These are phyloP conservation scores for Ciborinia camelliae DNA, from an alignment of 2,329 filamentous ascomycete species.

Conservation along the genomic window DNA sequence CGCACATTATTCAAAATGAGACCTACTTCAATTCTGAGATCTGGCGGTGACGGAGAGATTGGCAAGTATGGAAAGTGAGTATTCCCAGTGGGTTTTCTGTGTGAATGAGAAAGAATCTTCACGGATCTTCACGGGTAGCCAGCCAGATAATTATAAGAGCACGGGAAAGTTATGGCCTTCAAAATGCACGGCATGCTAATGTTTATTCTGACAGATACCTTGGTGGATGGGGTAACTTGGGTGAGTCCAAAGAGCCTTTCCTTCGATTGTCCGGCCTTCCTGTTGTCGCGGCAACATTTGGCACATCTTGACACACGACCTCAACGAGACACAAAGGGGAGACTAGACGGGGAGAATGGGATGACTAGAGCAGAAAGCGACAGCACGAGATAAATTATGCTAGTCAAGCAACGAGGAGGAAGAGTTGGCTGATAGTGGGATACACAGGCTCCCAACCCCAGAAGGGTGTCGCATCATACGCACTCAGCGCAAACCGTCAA, in stretches of 20 bases:
- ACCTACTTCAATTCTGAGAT: slow-evolving; percentile 36
- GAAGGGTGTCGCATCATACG: slow-evolving; percentile 66
- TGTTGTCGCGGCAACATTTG: background rate
- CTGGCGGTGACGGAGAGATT: slow-evolving; percentile 35
- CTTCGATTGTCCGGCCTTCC: background rate
- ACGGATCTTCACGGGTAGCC: slow-evolving; percentile 8
- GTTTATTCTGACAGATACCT: slow-evolving; percentile 31
- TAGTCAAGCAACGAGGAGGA: background rate
- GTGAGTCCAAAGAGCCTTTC: slow-evolving; percentile 32
- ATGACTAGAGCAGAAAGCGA: background rate
- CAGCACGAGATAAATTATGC: background rate
- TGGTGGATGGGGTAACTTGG: slow-evolving; percentile 38
- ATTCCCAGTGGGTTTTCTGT: background rate
- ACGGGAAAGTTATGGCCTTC: slow-evolving; percentile 16
- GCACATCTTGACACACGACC: background rate
- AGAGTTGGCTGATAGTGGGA: slow-evolving; percentile 31
- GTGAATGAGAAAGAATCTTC: slow-evolving; percentile 18
- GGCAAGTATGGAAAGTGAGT: slow-evolving; percentile 41
- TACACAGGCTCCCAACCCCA: slow-evolving; percentile 54
- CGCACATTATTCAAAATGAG: slow-evolving; percentile 34
- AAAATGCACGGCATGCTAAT: slow-evolving; percentile 26
- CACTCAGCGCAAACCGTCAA: slow-evolving; percentile 83
- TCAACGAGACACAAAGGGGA: background rate
- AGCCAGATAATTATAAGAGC: background rate
- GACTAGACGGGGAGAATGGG: background rate